Conservation (phyloP, 345 rosid species). For the Rhodamnia argentea region DNA sequence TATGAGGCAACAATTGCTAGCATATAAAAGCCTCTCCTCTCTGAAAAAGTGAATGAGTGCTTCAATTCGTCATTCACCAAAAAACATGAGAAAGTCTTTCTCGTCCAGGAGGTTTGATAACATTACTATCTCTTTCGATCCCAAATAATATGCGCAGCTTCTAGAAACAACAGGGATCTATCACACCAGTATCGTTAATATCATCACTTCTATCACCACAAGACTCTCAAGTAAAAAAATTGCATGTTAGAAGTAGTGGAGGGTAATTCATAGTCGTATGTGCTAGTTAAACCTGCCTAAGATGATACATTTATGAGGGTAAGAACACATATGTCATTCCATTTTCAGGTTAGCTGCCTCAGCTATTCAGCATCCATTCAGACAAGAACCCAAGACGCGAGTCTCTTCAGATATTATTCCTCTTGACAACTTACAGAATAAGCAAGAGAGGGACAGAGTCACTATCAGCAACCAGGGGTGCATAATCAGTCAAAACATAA, state of each 20-base stretch:
- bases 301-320: background rate
- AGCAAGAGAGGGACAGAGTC: background rate
- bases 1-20: background rate
- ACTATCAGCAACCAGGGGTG: background rate
- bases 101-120: background rate
- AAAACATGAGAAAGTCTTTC: background rate
- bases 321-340: background rate
- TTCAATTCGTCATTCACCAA: background rate
- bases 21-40: background rate
- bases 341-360: background rate
- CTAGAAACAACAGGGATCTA: background rate
- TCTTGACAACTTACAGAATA: background rate
- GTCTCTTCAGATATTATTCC: background rate
- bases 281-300: background rate
- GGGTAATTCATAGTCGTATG: background rate
- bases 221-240: background rate
- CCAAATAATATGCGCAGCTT: background rate
- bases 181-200: background rate
- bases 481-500: background rate
- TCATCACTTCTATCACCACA: background rate
- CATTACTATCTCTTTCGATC: background rate
- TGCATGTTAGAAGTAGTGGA: background rate
- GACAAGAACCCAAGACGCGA: background rate
- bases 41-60: background rate
- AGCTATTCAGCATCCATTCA: background rate